A percentile compares a stretch with the other conserved stretches of the same genome.
phyloP scores from a whole-genome alignment of 495 filamentous ascomycete genomes.

The Articulospora tetracladia region DNA sequence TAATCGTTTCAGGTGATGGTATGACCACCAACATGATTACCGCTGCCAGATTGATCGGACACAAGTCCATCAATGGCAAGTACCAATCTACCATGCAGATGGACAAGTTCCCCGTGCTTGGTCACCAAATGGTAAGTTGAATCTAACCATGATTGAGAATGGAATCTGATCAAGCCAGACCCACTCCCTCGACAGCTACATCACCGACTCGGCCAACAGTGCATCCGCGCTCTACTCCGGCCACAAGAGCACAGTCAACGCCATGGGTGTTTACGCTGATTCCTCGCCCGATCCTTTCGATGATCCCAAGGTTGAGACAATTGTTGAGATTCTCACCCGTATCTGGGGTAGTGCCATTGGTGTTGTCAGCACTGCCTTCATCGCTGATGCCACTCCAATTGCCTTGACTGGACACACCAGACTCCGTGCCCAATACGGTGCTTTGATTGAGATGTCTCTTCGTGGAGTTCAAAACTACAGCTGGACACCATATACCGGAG shows the following conservation, averaged over 20 bases:
- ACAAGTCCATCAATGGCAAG: constrained; percentile 70
- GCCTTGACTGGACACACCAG: constrained; percentile 64
- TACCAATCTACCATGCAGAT: constrained; percentile 64
- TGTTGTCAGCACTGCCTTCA: constrained; percentile 34
- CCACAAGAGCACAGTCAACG: constrained; percentile 72
- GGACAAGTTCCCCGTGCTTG: constrained; percentile 69
- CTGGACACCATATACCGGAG: constrained; percentile 62
- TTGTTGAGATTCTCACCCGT: constrained; percentile 65
- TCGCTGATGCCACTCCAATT: constrained; percentile 71
- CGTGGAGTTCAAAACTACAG: constrained; percentile 60
- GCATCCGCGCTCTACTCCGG: constrained; percentile 71
- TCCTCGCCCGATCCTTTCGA: constrained; percentile 61
- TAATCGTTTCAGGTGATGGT: constrained; percentile 45
- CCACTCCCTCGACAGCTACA: constrained; percentile 71
- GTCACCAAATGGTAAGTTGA: constrained; percentile 55
- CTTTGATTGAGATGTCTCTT: constrained; percentile 58
- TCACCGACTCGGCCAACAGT: constrained; percentile 75
- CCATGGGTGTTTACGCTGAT: constrained; percentile 69
- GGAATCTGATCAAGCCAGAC: constrained; percentile 29
- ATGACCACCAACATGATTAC: constrained; percentile 80
- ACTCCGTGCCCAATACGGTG: constrained; percentile 54
- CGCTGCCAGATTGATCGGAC: constrained; percentile 52
- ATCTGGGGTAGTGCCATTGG: constrained; percentile 43
- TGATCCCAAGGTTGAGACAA: constrained; percentile 76
- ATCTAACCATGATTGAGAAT: constrained; percentile 9